phyloP scores from a whole-genome alignment of 345 rosid species.

The Sapria himalayana region DNA sequence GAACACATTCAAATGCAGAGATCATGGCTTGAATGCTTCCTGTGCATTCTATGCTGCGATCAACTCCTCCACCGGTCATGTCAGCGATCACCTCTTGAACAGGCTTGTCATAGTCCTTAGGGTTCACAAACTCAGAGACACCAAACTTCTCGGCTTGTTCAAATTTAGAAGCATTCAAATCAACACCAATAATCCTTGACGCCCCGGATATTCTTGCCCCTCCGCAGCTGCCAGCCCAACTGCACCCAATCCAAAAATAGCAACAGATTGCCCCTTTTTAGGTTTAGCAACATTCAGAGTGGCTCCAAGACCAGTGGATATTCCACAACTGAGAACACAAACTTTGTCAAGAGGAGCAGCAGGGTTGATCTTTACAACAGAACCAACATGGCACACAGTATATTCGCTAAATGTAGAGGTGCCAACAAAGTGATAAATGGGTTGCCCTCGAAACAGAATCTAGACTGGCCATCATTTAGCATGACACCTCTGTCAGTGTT shows the following conservation, averaged over 20 bases:
- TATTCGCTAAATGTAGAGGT: slow-evolving; percentile 24
- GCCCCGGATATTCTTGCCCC: slow-evolving; percentile 21
- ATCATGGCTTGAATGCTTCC: slow-evolving; percentile 57
- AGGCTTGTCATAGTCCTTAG: slow-evolving; percentile 18
- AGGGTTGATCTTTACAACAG: slow-evolving; percentile 28
- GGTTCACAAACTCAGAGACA: slow-evolving; percentile 23
- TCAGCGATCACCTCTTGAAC: slow-evolving; percentile 50
- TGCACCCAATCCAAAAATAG: slow-evolving; percentile 22
- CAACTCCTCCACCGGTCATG: slow-evolving; percentile 67
- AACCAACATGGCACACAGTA: slow-evolving; percentile 21
- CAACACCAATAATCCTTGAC: slow-evolving; percentile 20
- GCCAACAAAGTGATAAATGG: slow-evolving; percentile 19
- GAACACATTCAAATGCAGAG: slow-evolving; percentile 77
- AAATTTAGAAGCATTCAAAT: slow-evolving; percentile 17
- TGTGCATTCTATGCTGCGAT: slow-evolving; percentile 61
- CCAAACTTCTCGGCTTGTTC: slow-evolving; percentile 27
- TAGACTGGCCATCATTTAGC: slow-evolving; percentile 15
- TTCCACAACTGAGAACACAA: slow-evolving; percentile 25
- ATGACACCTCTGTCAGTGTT: slow-evolving; percentile 18
- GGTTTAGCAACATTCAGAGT: slow-evolving; percentile 25
- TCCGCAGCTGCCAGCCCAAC: slow-evolving; percentile 29
- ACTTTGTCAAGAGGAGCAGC: slow-evolving; percentile 28
- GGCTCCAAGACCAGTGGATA: slow-evolving; percentile 28
- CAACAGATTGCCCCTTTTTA: slow-evolving; percentile 14
- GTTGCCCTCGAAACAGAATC: slow-evolving; percentile 19